Percentiles rank a stretch among this genome's conserved stretches.
Conservation (phyloP, 176 grass and related monocot genomes). For the Raddia guianensis region DNA sequence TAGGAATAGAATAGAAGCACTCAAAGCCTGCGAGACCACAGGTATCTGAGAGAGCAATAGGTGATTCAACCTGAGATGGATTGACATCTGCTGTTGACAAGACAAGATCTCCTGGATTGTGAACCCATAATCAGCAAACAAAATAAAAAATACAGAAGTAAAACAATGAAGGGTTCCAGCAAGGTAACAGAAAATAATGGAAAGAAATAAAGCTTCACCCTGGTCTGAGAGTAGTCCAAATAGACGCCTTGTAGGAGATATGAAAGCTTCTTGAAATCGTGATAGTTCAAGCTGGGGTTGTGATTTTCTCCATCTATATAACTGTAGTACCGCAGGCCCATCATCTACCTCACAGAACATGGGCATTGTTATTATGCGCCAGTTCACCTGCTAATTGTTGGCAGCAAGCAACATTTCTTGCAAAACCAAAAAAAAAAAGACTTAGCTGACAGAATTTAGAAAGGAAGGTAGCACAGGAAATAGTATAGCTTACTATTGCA, state of each 20-base stretch:
- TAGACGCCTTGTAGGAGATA: conserved; percentile 71
- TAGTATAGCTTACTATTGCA: neutral
- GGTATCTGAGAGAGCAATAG: conserved; percentile 37
- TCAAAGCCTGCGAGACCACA: conserved; percentile 42
- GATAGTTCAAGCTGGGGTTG: conserved; percentile 61
- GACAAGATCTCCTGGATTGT: conserved; percentile 53
- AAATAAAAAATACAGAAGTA: conserved; percentile 18
- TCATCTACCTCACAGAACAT: conserved; percentile 52
- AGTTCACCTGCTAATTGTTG: conserved; percentile 46
- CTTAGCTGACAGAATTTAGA: conserved; percentile 18
- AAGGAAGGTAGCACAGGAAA: conserved; percentile 19
- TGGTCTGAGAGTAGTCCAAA: conserved; percentile 67
- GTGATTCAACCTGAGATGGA: conserved; percentile 53
- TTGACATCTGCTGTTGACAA: conserved; percentile 29
- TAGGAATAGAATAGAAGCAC: conserved; percentile 64
- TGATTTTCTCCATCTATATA: conserved; percentile 65
- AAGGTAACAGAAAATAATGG: conserved; percentile 40
- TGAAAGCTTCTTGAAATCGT: conserved; percentile 77
- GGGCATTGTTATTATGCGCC: conserved; percentile 43
- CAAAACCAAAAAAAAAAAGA: conserved; percentile 20
- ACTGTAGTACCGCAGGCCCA: conserved; percentile 68
- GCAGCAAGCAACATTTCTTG: conserved; percentile 48
- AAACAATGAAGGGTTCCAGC: conserved; percentile 16
- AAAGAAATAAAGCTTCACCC: conserved; percentile 55
- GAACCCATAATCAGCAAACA: conserved; percentile 42